Base-by-base conservation (phyloP, 768 basidiomycete species). In the Termitomyces sp. region DNA sequence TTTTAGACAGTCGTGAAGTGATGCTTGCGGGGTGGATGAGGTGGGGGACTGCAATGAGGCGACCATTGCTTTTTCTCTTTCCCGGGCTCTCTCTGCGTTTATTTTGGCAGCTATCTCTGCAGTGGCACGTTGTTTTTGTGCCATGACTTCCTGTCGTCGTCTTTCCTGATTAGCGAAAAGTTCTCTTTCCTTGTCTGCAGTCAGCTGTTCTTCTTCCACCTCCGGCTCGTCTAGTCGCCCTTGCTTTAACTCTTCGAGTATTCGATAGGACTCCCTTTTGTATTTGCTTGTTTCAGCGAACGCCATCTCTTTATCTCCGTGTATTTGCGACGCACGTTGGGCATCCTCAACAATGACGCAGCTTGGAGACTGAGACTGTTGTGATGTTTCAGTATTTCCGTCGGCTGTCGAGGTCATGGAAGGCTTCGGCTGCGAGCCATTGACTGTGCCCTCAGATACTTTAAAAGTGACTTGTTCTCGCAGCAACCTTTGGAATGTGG, bases 111-210 rank as follows among this genome's bases (percentile, higher is more conserved):
- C 70, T 38, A 68, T 64, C 47, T 74, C 69, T 8, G 64, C 46
- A 45, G 55, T 69, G 10, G 65, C 66, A 33, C 65, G 72, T 43
- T 64, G 67, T 58, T 73, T 74, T 49, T 70, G 66, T 14, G 59
- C 60, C 55, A 64, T 63, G 4, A 75, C 54, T 51, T 69, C 64
- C 57, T 69, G 65, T 35, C 72, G 63, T 53, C 64, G 69, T 35
- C 64, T 66, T 35, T 67, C 67, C 48, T 73, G 70, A 35, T 71
- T 66, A 54, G 67, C 67, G 61, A 68, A 56, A 50, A 73, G 66
- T 53, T 67, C 66, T 43, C 67, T 67, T 57, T 75, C 70, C 26
- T 66, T 54, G 26, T 58, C 56, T 49, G 45, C 36, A 33, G 55
- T 48, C 26, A 42, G 26, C n/a, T 48, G 33, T 20, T 57, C 58